Conservation (phyloP, 2,329 filamentous ascomycete species). For the Neonectria punicea region DNA sequence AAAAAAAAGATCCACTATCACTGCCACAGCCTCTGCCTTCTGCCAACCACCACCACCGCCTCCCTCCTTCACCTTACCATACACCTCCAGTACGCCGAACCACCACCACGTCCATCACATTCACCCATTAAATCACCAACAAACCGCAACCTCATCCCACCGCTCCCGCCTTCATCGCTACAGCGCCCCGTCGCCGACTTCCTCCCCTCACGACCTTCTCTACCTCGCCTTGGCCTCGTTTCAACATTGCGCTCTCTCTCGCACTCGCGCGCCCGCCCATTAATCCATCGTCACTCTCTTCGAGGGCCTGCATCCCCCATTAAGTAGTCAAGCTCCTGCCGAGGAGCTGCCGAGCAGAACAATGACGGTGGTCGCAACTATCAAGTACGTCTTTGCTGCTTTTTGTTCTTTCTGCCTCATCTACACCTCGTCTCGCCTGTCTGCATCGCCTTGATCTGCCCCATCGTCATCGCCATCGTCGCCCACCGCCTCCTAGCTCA, state of each 20-base stretch:
- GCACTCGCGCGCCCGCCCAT: slow-evolving; percentile 37
- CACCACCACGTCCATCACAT: slow-evolving; percentile 9
- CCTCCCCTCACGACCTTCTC: slow-evolving; percentile 28
- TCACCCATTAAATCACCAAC: slow-evolving; percentile 1
- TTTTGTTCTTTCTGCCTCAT: slow-evolving; percentile 6
- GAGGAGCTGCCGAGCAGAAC: slow-evolving; percentile 52
- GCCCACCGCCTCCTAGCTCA: slow-evolving; percentile 10
- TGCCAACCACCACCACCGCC: slow-evolving; percentile 22
- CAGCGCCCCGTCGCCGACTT: slow-evolving; percentile 17
- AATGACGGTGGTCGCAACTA: slow-evolving; percentile 72
- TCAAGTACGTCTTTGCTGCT: slow-evolving; percentile 62
- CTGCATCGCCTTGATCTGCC: neutral
- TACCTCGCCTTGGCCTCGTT: slow-evolving; percentile 20
- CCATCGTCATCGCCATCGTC: slow-evolving; percentile 2
- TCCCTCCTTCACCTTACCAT: slow-evolving; percentile 27
- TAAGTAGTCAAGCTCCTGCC: slow-evolving; percentile 48
- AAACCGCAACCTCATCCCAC: slow-evolving; percentile 6
- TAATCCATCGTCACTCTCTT: slow-evolving; percentile 36
- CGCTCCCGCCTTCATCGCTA: slow-evolving; percentile 2
- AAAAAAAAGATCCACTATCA: slow-evolving; percentile 17
- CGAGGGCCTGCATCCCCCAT: slow-evolving; percentile 37
- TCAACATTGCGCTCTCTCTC: slow-evolving; percentile 18
- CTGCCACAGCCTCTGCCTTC: slow-evolving; percentile 23
- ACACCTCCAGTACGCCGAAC: slow-evolving; percentile 21
- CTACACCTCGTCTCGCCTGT: slow-evolving; percentile 14